These are phyloP conservation scores for Fusarium sp. DNA, from an alignment of 2,329 filamentous ascomycete genomes.

Conservation along the genomic window DNA sequence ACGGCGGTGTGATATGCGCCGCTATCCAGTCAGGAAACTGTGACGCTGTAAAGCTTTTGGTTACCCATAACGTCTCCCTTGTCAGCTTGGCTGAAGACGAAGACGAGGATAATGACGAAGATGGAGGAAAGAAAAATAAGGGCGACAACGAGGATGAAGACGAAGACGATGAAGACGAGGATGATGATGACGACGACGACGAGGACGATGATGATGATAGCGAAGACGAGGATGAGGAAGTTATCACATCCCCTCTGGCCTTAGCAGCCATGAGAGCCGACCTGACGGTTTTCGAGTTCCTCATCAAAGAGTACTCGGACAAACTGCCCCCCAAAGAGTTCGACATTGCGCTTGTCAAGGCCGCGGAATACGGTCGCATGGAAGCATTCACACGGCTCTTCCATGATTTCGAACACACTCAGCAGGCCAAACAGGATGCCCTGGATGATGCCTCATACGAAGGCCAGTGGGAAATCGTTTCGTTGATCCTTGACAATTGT, in stretches of 20 bases:
- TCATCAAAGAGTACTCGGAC: constrained; percentile 56
- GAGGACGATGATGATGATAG: not conserved
- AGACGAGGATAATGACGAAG: constrained; percentile 27
- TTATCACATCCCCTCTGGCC: constrained; percentile 53
- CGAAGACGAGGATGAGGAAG: not conserved
- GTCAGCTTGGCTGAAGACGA: constrained; percentile 34
- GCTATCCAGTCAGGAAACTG: constrained; percentile 59
- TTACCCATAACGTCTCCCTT: constrained; percentile 55
- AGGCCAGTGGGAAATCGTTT: constrained; percentile 56
- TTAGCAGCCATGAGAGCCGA: constrained; percentile 56
- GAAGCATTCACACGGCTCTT: constrained; percentile 58
- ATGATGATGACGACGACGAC: no score
- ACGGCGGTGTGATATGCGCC: constrained; percentile 56
- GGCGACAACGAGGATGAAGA: not conserved
- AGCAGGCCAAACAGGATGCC: constrained; percentile 52
- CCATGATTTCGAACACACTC: constrained; percentile 50
- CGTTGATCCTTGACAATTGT: constrained; percentile 52
- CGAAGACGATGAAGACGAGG: not conserved
- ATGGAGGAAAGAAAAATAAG: constrained; percentile 25
- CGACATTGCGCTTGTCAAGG: constrained; percentile 56
- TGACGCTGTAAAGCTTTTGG: constrained; percentile 57
- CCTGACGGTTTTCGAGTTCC: constrained; percentile 57
- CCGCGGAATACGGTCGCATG: constrained; percentile 55
- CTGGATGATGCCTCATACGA: constrained; percentile 51
- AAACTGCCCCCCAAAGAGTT: constrained; percentile 57